A percentile compares a stretch with the other conserved stretches of the same genome.
These are phyloP conservation scores for Colletotrichum sp. DNA, from an alignment of 2,329 filamentous ascomycete genomes.

Conservation along the genomic window DNA sequence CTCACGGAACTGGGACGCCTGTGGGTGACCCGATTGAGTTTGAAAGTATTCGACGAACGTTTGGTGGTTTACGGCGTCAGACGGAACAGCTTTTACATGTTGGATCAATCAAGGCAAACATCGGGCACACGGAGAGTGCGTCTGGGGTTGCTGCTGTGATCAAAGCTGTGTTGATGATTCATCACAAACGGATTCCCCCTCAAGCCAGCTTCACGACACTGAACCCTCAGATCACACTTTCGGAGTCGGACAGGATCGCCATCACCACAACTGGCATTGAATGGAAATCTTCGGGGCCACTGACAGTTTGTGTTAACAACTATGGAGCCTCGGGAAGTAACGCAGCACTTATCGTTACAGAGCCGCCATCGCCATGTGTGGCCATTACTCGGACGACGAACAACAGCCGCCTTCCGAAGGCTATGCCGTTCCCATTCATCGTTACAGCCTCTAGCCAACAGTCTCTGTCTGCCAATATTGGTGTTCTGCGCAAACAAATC, in stretches of 20 bases:
- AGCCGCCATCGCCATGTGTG: not conserved
- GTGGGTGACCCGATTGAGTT: constrained; percentile 46
- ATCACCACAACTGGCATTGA: not conserved
- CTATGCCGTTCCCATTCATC: not conserved
- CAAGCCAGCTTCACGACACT: constrained; percentile 29
- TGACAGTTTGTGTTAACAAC: constrained; percentile 39
- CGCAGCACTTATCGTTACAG: constrained; percentile 25
- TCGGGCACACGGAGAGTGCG: constrained; percentile 37
- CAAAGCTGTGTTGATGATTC: constrained; percentile 31
- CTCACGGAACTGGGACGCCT: constrained; percentile 47
- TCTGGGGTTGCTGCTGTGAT: constrained; percentile 29
- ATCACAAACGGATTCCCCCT: constrained; percentile 25
- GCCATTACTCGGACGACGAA: not conserved
- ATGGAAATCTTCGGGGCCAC: not conserved
- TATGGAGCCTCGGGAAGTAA: constrained; percentile 36
- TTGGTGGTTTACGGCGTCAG: not conserved
- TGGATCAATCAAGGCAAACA: constrained; percentile 37
- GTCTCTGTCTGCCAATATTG: not conserved
- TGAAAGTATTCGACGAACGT: constrained; percentile 58
- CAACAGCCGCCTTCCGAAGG: not conserved
- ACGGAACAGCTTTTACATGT: not conserved
- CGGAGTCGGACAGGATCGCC: not conserved
- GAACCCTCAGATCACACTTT: constrained; percentile 25
- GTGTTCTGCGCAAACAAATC: not conserved
- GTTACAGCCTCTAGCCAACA: not conserved